Evolutionary conservation across 345 rosid species (phyloP).

Genomic region (Populus nigra): DNA sequence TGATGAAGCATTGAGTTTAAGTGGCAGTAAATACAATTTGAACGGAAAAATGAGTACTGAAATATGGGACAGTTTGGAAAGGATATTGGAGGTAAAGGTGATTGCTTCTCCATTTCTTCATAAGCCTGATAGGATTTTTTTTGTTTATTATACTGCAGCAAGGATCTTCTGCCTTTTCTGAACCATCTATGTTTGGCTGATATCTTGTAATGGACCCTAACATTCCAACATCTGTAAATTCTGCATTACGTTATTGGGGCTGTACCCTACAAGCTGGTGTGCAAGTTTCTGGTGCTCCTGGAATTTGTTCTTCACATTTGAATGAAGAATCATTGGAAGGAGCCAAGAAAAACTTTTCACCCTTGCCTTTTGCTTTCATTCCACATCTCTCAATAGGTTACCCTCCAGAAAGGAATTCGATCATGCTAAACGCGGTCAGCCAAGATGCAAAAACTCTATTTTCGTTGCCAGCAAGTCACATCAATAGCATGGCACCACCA

Average conservation of each 20-base stretch:
- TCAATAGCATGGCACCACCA: constrained; percentile 31
- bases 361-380: constrained; percentile 59
- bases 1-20: constrained; percentile 62
- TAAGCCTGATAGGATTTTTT: constrained; percentile 4
- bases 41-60: constrained; percentile 55
- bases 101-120: background rate
- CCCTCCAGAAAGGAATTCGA: constrained; percentile 59
- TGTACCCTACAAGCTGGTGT: constrained; percentile 79
- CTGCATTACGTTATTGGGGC: constrained; percentile 81
- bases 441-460: constrained; percentile 50
- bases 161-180: constrained; percentile 24
- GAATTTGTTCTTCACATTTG: constrained; percentile 32
- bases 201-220: constrained; percentile 72
- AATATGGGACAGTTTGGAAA: constrained; percentile 72
- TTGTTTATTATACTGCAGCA: constrained; percentile 30
- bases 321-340: constrained; percentile 27
- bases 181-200: constrained; percentile 32
- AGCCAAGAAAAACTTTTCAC: constrained; percentile 45
- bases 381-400: constrained; percentile 40
- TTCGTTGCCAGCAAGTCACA: constrained; percentile 29
- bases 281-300: constrained; percentile 64
- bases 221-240: constrained; percentile 50
- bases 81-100: constrained; percentile 58
- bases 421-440: constrained; percentile 38
- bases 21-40: constrained; percentile 42